A percentile compares a stretch with the other conserved stretches of the same genome.
phyloP scores from a whole-genome alignment of 805 yeast genomes.

The Cyberlindnera bimundalis region DNA sequence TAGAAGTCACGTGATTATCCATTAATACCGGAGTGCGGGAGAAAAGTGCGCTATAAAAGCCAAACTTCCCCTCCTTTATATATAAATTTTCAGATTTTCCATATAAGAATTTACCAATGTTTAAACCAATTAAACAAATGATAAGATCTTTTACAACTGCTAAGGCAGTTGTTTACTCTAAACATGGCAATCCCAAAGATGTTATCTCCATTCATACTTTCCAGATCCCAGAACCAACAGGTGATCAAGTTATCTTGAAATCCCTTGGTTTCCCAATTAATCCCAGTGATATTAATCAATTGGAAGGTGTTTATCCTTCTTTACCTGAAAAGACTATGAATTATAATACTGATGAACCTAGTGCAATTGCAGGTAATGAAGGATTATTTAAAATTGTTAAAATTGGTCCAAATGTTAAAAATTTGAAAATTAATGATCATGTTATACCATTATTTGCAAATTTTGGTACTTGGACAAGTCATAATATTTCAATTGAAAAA shows the following conservation, averaged over 20 bases:
- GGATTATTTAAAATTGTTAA: slow-evolving; percentile 85
- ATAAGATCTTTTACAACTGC: slow-evolving; percentile 38
- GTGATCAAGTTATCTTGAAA: slow-evolving; percentile 54
- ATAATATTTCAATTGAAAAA: slow-evolving; percentile 50
- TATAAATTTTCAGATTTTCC: no score
- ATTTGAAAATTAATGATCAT: slow-evolving; percentile 75
- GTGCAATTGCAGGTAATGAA: slow-evolving; percentile 91
- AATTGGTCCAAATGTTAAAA: slow-evolving; percentile 51
- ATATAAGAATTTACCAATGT: no score
- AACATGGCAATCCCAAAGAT: slow-evolving; percentile 65
- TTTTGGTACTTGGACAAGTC: slow-evolving; percentile 93
- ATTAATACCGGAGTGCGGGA: no score
- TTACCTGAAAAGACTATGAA: slow-evolving; percentile 53
- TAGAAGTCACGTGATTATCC: no score
- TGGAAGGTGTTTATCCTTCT: slow-evolving; percentile 82
- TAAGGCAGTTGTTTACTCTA: slow-evolving; percentile 62
- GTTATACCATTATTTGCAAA: slow-evolving; percentile 73
- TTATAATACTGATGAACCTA: slow-evolving; percentile 58
- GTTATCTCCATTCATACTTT: slow-evolving; percentile 51
- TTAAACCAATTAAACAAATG: slow-evolving; percentile 4
- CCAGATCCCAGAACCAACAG: slow-evolving; percentile 44
- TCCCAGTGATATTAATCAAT: slow-evolving; percentile 86
- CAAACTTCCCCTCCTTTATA: neutral
- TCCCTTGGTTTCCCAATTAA: slow-evolving; percentile 81
- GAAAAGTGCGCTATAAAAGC: no score